These are phyloP conservation scores for Triglochin maritima DNA, from an alignment of 106 monocot species.

Conservation along the genomic window DNA sequence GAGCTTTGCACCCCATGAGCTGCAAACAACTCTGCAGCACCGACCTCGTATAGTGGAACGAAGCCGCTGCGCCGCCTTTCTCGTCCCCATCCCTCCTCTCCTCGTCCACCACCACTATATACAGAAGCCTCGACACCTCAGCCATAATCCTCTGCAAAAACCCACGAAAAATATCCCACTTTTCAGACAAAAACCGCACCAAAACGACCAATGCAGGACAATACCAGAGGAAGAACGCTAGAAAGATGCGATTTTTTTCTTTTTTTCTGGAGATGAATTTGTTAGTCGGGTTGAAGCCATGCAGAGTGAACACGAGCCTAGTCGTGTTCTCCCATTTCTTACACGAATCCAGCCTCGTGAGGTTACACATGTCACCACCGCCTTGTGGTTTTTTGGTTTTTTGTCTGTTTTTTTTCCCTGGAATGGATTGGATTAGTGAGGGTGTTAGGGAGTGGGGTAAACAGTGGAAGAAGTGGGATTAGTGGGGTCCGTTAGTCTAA, in stretches of 20 bases:
- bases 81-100: conserved; percentile 2
- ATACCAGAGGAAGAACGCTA: background rate
- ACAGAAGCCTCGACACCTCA: conserved; percentile 46
- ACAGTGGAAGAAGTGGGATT: background rate
- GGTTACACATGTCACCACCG: background rate
- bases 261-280: background rate
- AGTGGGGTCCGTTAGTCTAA: too few species aligned
- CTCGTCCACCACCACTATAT: conserved; percentile 65
- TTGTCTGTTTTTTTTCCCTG: background rate
- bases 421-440: background rate
- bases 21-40: conserved; percentile 77
- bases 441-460: background rate
- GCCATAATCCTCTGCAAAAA: conserved; percentile 28
- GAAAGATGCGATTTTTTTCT: background rate
- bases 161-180: background rate
- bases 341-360: background rate
- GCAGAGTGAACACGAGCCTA: background rate
- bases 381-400: background rate
- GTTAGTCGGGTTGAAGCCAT: background rate
- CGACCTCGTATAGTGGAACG: conserved; percentile 67
- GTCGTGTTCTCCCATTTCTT: background rate
- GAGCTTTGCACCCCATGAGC: conserved; percentile 81
- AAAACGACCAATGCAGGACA: background rate
- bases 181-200: background rate
- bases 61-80: background rate